phyloP scores from a whole-genome alignment of 78 protist species.

The Protostelium mycophagum region DNA sequence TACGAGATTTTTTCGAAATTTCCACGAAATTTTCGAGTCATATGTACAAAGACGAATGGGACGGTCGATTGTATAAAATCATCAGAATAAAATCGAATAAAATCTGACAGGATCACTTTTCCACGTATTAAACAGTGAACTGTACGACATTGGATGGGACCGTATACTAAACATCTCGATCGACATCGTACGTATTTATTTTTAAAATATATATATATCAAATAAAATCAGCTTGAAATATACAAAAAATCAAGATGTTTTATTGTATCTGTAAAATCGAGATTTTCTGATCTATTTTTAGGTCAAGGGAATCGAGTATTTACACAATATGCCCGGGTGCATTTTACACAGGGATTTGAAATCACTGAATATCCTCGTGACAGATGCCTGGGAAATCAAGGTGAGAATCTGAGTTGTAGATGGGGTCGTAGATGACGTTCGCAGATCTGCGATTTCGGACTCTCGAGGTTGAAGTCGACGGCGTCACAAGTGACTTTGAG shows the following conservation, averaged over 20 bases:
- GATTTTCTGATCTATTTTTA: not conserved
- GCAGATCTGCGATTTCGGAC: not conserved
- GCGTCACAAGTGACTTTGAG: not conserved
- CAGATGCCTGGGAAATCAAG: not conserved
- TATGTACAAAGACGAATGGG: no score
- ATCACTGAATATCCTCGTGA: slow-evolving; percentile 40
- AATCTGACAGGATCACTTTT: not conserved
- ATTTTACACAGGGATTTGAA: slow-evolving; percentile 50
- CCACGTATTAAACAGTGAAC: not conserved
- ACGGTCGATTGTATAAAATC: no score
- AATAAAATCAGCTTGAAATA: no score
- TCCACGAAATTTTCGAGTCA: no score
- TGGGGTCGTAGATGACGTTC: not conserved
- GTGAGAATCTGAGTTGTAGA: not conserved
- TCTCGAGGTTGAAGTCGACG: not conserved
- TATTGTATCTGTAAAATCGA: not conserved
- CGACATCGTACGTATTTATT: not conserved
- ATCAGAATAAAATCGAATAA: no score
- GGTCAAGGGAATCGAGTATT: slow-evolving; percentile 42
- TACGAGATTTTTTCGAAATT: no score
- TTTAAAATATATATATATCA: no score
- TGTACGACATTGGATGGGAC: not conserved
- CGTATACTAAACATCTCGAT: not conserved
- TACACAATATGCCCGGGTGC: slow-evolving; percentile 51
- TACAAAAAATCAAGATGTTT: no score